Base-by-base conservation (phyloP, 768 basidiomycete genomes). In the Trametes cingulata region DNA sequence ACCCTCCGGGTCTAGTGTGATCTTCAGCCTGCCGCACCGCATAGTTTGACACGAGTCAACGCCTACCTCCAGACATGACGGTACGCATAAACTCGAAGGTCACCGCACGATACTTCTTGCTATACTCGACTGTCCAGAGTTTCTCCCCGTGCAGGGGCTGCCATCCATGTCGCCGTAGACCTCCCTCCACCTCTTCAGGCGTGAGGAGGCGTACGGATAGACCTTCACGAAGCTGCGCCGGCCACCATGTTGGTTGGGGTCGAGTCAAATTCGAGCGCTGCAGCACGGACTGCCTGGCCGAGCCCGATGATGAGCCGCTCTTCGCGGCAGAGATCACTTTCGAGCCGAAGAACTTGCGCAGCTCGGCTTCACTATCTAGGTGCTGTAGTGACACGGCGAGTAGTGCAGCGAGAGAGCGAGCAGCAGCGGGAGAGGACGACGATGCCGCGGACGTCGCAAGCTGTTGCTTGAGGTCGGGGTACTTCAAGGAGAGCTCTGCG, bases 281-380 rank as follows among this genome's bases (percentile, higher is more conserved):
- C 4, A 73, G 63, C 9, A 77, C 79, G 4, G 73, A 74, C 45
- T 80, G 79, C 33, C 82, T 73, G 54, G 3, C 37, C 0, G 60
- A 42, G 1, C 48, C 14, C 3, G 56, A 25, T 5, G 78, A 71
- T 3, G 76, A 69, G 14, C 71, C 67, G 1, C 73, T 61, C 71
- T 83, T 84, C 27, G 79, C 80, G 2, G 88, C 84, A n/a, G 80
- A 78, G 9, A 98, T 83, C 58, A 97, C 95, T 68, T 88, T 91
- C 19, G 91, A 83, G 1, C 96, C 96, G 69, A 99, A 99, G 80
- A 98, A 96, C 63, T 86, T 88, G 56, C 90, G 86, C 75, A 98
- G 83, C 70, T 99, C 97, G 0, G 89, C 88, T 60, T 96, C 94
- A 12, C 87, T 80, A 63, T 98, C 94, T 15, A 99, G 84, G 66